These are phyloP conservation scores for Oenanthe javanica DNA, from an alignment of 140 eudicot genomes.

Conservation along the genomic window DNA sequence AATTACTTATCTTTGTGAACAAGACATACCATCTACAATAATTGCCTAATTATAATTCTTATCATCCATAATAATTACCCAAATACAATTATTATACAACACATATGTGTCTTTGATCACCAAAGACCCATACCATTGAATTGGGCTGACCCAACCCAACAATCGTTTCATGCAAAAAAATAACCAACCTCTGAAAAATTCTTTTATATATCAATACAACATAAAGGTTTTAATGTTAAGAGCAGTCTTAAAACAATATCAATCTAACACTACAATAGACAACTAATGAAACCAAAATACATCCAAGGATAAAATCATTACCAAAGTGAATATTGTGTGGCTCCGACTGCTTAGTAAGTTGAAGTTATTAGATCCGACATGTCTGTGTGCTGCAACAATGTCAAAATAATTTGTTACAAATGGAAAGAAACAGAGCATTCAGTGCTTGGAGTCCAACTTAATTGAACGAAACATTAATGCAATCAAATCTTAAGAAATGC, in stretches of 20 bases:
- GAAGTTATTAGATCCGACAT: constrained; percentile 86
- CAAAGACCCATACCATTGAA: too few species aligned
- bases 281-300: not conserved
- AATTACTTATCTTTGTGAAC: too few species aligned
- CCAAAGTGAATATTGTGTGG: constrained; percentile 91
- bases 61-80: too few species aligned
- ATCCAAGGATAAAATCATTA: constrained; percentile 19
- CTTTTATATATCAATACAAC: not conserved
- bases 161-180: not conserved
- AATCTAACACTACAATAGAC: too few species aligned
- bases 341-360: constrained; percentile 88
- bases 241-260: not conserved
- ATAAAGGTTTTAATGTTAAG: not conserved
- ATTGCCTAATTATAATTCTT: too few species aligned
- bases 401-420: constrained; percentile 6
- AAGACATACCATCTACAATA: too few species aligned
- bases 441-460: not conserved
- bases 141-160: too few species aligned
- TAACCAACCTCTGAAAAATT: not conserved
- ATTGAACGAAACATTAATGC: not conserved
- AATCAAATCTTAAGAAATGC: not conserved
- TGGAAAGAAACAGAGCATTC: not conserved
- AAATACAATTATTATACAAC: too few species aligned
- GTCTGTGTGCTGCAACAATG: constrained; percentile 69
- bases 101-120: too few species aligned